Evolutionary conservation across 495 filamentous ascomycete genomes (phyloP).

Genomic region (Trichoderma reesei): DNA sequence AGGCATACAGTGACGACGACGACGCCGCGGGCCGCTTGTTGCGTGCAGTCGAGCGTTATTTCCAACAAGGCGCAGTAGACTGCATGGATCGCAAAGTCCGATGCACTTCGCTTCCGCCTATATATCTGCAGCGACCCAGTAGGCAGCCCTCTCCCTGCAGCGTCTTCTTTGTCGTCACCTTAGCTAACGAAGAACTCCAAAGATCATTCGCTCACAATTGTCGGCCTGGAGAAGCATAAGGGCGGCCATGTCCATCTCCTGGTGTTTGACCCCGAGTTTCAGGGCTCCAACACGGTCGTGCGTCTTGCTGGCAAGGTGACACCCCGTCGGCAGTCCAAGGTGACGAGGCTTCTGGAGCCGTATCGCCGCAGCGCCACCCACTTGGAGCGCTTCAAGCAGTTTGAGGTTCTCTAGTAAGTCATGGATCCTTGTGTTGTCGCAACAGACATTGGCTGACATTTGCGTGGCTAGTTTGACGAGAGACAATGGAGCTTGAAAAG

Average conservation of each 20-base stretch:
- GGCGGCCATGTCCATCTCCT: constrained; percentile 63
- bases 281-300: constrained; percentile 53
- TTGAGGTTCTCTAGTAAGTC: constrained; percentile 67
- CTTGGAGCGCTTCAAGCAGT: constrained; percentile 58
- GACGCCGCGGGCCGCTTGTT: constrained; percentile 29
- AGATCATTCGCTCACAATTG: constrained; percentile 88
- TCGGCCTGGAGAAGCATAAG: constrained; percentile 65
- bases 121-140: constrained; percentile 87
- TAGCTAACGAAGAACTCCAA: not conserved
- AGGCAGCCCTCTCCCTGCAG: constrained; percentile 13
- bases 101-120: constrained; percentile 61
- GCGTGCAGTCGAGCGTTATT: constrained; percentile 68
- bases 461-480: not conserved
- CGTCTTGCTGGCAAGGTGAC: constrained; percentile 38
- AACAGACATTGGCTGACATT: not conserved
- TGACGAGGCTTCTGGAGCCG: constrained; percentile 50
- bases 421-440: not conserved
- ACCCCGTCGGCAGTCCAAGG: constrained; percentile 32
- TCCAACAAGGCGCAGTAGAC: constrained; percentile 38
- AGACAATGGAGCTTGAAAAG: not conserved
- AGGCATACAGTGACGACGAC: constrained; percentile 12
- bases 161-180: not conserved
- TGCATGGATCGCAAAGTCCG: constrained; percentile 44
- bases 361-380: constrained; percentile 62
- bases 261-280: constrained; percentile 84